Evolutionary conservation across 352 stramenopile species (phyloP).

Genomic region (Plasmopara viticola): DNA sequence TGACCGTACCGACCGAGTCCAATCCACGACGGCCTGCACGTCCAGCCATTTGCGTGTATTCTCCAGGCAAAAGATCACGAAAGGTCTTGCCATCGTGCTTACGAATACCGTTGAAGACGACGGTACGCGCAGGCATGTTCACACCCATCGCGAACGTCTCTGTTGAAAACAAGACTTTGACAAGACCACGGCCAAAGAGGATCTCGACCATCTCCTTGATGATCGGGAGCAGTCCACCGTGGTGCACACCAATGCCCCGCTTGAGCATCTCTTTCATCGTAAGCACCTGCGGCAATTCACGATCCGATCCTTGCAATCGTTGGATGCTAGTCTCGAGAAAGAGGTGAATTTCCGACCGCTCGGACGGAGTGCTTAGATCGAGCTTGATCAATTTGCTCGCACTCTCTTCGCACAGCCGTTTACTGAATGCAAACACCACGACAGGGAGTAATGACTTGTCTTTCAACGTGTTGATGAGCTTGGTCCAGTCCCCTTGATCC

Average conservation of each 20-base stretch:
- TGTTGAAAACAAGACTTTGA: constrained; percentile 98
- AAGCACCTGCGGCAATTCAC: constrained; percentile 96
- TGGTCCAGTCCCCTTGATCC: constrained; percentile 84
- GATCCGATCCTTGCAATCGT: constrained; percentile 90
- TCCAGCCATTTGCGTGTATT: constrained; percentile 97
- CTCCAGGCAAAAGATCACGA: constrained; percentile 80
- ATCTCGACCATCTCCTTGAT: constrained; percentile 99
- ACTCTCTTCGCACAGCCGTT: constrained; percentile 77
- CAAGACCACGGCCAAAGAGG: constrained; percentile 93
- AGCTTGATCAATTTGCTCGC: constrained; percentile 70
- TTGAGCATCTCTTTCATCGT: constrained; percentile 95
- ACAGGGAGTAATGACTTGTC: constrained; percentile 92
- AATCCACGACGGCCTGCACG: constrained; percentile 94
- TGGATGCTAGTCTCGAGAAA: constrained; percentile 77
- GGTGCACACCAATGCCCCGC: constrained; percentile 95
- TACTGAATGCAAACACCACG: constrained; percentile 93
- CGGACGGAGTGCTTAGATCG: constrained; percentile 59
- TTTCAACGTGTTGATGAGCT: constrained; percentile 79
- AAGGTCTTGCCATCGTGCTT: constrained; percentile 97
- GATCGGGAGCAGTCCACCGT: constrained; percentile 96
- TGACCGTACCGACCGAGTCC: constrained; percentile 95
- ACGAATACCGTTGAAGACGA: constrained; percentile 96
- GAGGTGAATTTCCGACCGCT: constrained; percentile 79
- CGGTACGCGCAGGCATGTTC: constrained; percentile 97
- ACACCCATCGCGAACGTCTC: constrained; percentile 99